Evolutionary conservation across 768 basidiomycete species (phyloP).

Genomic region (Mrakia gelida): DNA sequence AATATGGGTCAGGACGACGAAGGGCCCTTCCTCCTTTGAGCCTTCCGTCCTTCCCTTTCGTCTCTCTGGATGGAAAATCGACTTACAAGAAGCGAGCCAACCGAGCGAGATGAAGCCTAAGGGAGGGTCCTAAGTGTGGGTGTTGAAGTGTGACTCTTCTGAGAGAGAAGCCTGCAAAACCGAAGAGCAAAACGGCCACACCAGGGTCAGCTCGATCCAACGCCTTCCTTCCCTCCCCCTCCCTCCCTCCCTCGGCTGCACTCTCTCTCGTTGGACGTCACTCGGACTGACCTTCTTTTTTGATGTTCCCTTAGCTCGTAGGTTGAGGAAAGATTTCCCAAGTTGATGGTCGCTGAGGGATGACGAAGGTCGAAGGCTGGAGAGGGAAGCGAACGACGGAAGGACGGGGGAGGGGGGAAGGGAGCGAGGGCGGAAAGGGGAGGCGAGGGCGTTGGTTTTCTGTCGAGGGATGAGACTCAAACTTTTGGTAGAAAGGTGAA

Average conservation of each 20-base stretch:
- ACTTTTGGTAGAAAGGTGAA: background rate
- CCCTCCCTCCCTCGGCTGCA: background rate
- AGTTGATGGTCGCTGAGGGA: background rate
- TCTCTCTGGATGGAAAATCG: background rate
- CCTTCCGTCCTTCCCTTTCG: background rate
- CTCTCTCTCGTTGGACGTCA: background rate
- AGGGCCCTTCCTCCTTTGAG: background rate
- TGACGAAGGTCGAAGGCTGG: background rate
- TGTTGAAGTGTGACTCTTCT: background rate
- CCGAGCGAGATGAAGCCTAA: background rate
- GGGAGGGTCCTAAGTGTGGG: background rate
- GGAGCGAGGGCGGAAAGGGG: background rate
- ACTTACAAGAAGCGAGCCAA: background rate
- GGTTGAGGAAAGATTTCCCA: no score
- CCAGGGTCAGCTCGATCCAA: background rate
- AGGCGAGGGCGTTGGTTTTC: background rate
- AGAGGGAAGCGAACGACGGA: background rate
- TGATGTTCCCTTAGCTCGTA: no score
- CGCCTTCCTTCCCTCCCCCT: background rate
- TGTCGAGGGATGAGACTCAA: background rate
- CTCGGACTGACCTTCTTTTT: background rate
- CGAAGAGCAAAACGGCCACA: background rate
- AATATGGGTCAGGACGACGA: no score
- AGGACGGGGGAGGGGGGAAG: background rate
- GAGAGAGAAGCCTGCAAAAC: background rate